Base-by-base conservation (phyloP, 2,329 filamentous ascomycete species). In the Fusarium sp. region DNA sequence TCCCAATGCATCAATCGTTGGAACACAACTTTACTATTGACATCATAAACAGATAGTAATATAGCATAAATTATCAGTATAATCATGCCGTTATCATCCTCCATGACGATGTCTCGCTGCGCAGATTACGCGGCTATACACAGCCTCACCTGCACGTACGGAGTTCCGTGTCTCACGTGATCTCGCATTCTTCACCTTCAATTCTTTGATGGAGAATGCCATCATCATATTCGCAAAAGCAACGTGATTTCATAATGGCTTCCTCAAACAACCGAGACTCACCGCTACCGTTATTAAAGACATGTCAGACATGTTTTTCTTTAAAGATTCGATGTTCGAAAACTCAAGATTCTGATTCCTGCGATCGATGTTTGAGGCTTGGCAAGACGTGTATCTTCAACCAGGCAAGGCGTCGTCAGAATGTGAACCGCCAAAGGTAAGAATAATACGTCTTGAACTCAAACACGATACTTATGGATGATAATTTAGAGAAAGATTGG, bases 341-440 rank as follows among this genome's bases (percentile, higher is more conserved):
- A 22, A 78, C 77, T 0, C 78, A 80, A 12, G 74, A 79, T 18
- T 79, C 76, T 5, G 76, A 70, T 2, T 47, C 70, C 4, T 81
- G 79, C 62, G 79, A 81, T 53, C 72, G 80, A 9, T 81, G 79
- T 35, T 50, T 80, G 22, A 72, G 80, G 15, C 70, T 81, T n/a
- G 73, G 74, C 4, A 81, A 80, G 61, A 70, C 71, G 1, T 81
- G 79, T 39, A 54, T 79, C 8, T 81, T 80, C 36, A 72, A 76
- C 6, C 74, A 70, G n/a, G 73, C 80, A 9, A 68, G 78, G 15
- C 68, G 79, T 0, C 74, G 78, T 3, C 73, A 65, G 1, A 75
- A 71, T n/a, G 59, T 54, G 0, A 62, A 49, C 18, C 67, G 62
- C 0, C 62, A 68, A n/a, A 53, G 55, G 74, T 76, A 27, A 62